These are phyloP conservation scores for Scutellaria galericulata DNA, from an alignment of 257 asterid genomes.

Conservation along the genomic window DNA sequence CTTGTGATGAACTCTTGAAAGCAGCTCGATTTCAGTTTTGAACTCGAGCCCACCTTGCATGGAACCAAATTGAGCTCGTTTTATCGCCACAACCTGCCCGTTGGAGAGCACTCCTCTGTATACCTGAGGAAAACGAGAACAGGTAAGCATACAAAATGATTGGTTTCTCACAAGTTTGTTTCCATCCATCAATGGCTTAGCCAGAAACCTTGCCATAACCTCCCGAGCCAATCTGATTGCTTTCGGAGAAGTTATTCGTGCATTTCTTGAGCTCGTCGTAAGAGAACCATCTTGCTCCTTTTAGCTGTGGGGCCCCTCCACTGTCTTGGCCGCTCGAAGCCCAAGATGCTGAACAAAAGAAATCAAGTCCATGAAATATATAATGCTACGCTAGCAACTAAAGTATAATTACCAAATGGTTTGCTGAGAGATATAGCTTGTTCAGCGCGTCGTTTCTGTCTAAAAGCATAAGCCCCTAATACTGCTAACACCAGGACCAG, in stretches of 20 bases:
- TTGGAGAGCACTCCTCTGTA: constrained; percentile 71
- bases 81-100: constrained; percentile 82
- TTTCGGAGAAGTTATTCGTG: constrained; percentile 73
- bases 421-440: constrained; percentile 76
- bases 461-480: constrained; percentile 66
- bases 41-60: constrained; percentile 91
- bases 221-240: constrained; percentile 89
- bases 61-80: constrained; percentile 84
- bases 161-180: neutral
- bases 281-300: constrained; percentile 96
- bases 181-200: neutral
- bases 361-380: neutral
- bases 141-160: neutral
- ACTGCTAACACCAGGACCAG: constrained; percentile 67
- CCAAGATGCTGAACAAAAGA: constrained; percentile 69
- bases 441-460: constrained; percentile 86
- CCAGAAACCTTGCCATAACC: constrained; percentile 87
- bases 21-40: constrained; percentile 93
- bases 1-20: constrained; percentile 95
- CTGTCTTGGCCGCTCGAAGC: constrained; percentile 84
- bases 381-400: neutral
- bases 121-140: constrained; percentile 53
- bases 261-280: constrained; percentile 89
- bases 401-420: constrained; percentile 75
- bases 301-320: constrained; percentile 94